These are phyloP conservation scores for Penicillium desertorum DNA, from an alignment of 495 filamentous ascomycete species.

Conservation along the genomic window DNA sequence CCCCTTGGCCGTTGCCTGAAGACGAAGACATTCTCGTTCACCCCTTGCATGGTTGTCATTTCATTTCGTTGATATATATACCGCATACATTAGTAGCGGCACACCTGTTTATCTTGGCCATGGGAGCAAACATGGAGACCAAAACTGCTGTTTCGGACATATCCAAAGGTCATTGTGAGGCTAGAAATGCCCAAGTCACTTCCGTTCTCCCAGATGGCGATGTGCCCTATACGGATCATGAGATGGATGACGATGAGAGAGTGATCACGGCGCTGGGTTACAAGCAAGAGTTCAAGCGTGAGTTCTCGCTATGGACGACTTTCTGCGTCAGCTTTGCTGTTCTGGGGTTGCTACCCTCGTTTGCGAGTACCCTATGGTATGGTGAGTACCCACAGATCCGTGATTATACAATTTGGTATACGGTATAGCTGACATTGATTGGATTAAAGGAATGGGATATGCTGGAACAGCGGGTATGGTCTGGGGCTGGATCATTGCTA, in stretches of 20 bases:
- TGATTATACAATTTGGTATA: neutral
- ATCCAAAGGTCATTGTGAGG: slow-evolving; percentile 29
- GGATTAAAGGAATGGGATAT: slow-evolving; percentile 64
- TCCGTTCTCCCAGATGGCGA: slow-evolving; percentile 67
- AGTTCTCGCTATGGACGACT: slow-evolving; percentile 80
- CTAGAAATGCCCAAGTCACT: slow-evolving; percentile 60
- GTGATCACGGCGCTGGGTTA: slow-evolving; percentile 71
- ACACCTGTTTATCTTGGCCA: neutral
- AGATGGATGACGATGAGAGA: slow-evolving; percentile 61
- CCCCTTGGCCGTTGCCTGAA: neutral
- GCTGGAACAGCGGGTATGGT: slow-evolving; percentile 80
- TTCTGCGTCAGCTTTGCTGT: slow-evolving; percentile 80
- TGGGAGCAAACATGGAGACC: slow-evolving; percentile 13
- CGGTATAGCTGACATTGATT: slow-evolving; percentile 15
- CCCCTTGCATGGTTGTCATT: neutral
- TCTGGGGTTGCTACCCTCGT: slow-evolving; percentile 69
- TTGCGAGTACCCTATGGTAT: slow-evolving; percentile 74
- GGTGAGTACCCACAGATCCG: slow-evolving; percentile 32
- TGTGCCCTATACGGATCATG: slow-evolving; percentile 55
- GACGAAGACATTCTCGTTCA: neutral
- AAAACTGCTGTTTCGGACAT: slow-evolving; percentile 17
- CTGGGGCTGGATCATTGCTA: slow-evolving; percentile 78
- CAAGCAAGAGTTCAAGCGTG: slow-evolving; percentile 78
- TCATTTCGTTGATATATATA: slow-evolving; percentile 1
- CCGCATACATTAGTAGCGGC: neutral